These are phyloP conservation scores for Pistacia atlantica DNA, from an alignment of 345 rosid species.

Conservation along the genomic window DNA sequence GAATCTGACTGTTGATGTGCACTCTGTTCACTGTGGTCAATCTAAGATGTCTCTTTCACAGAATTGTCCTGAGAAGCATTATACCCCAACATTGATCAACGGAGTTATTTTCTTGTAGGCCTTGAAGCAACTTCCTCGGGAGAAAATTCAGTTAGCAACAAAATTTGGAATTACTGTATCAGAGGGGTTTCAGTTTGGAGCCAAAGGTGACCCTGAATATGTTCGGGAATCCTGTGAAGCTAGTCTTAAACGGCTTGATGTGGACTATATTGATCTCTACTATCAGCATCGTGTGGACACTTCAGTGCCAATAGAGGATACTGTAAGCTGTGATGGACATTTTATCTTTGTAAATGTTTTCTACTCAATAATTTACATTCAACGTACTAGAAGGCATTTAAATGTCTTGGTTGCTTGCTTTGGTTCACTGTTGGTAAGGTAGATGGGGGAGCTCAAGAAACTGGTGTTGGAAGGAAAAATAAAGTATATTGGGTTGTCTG, in stretches of 20 bases:
- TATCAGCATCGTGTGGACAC: conserved; percentile 59
- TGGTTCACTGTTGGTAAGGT: background rate
- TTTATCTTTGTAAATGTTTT: background rate
- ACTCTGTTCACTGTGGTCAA: background rate
- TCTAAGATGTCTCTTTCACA: background rate
- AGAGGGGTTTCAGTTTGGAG: conserved; percentile 22
- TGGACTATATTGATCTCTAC: conserved; percentile 58
- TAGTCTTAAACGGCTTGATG: conserved; percentile 47
- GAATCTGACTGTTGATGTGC: background rate
- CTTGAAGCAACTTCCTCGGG: conserved; percentile 54
- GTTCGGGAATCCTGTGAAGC: conserved; percentile 57
- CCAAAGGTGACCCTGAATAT: conserved; percentile 45
- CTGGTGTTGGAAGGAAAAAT: conserved; percentile 47
- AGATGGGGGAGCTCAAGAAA: conserved; percentile 49
- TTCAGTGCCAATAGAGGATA: conserved; percentile 56
- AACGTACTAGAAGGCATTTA: background rate
- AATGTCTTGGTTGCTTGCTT: background rate
- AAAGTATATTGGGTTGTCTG: conserved; percentile 43
- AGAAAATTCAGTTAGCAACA: conserved; percentile 51
- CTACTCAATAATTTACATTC: background rate
- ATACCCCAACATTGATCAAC: conserved; percentile 1
- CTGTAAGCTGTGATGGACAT: conserved; percentile 26
- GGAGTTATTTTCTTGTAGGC: conserved; percentile 28
- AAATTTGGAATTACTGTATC: conserved; percentile 38
- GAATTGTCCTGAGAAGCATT: background rate